These are phyloP conservation scores for Xylariaceae sp. DNA, from an alignment of 2,329 filamentous ascomycete genomes.

Conservation along the genomic window DNA sequence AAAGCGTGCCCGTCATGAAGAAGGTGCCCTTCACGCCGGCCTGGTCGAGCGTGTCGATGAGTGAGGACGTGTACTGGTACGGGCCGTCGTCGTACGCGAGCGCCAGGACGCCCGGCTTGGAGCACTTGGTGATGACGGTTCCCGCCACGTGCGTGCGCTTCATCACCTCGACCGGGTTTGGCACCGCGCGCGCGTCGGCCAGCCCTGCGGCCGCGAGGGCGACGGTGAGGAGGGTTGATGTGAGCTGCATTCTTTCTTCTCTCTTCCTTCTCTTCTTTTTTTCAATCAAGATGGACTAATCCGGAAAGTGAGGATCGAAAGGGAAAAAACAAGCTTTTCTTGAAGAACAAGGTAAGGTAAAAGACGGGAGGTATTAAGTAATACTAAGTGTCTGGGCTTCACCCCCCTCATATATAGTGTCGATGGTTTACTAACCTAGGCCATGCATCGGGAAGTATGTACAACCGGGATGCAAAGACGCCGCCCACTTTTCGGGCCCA, in stretches of 20 bases:
- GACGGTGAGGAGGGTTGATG: conserved; percentile 19
- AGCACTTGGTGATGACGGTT: conserved; percentile 41
- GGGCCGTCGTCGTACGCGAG: conserved; percentile 52
- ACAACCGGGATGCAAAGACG: too few species aligned
- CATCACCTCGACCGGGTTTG: conserved; percentile 36
- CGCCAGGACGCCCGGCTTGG: conserved; percentile 39
- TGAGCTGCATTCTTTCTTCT: conserved; percentile 6
- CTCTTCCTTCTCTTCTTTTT: not conserved
- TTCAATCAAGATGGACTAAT: not conserved
- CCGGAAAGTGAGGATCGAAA: too few species aligned
- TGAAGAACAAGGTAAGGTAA: too few species aligned
- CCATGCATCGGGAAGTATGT: too few species aligned
- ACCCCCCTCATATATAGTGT: too few species aligned
- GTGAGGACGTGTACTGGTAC: conserved; percentile 41
- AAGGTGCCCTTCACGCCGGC: conserved; percentile 48
- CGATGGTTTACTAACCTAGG: too few species aligned
- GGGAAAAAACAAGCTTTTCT: too few species aligned
- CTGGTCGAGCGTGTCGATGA: conserved; percentile 46
- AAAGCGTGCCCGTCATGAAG: conserved; percentile 47
- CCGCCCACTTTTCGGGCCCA: too few species aligned
- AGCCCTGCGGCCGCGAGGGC: conserved; percentile 22
- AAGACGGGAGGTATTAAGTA: too few species aligned
- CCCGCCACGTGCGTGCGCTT: conserved; percentile 37
- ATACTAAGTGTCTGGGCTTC: too few species aligned
- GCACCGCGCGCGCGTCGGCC: conserved; percentile 24